Percentiles rank a stretch among this genome's conserved stretches.
These are phyloP conservation scores for Danielia oregonensis DNA, from an alignment of 805 yeast genomes.

Conservation along the genomic window DNA sequence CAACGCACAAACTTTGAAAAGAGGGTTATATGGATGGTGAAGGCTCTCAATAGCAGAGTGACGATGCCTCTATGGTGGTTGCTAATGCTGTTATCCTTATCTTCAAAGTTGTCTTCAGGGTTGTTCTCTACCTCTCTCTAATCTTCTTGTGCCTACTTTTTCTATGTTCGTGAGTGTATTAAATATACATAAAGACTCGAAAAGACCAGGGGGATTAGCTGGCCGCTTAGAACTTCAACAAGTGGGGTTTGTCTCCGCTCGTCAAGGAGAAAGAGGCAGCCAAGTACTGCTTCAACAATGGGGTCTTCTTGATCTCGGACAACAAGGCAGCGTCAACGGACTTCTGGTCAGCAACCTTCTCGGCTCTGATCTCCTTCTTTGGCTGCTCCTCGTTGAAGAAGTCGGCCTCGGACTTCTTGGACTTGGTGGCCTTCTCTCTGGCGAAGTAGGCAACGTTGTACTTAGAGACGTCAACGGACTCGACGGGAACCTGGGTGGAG, in stretches of 20 bases:
- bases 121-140: too few species aligned
- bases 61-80: too few species aligned
- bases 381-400: conserved; percentile 76
- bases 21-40: too few species aligned
- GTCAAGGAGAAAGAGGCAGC: conserved; percentile 93
- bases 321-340: conserved; percentile 87
- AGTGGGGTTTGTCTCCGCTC: conserved; percentile 98
- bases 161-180: conserved; percentile 16
- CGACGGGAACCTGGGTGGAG: conserved; percentile 83
- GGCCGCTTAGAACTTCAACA: conserved; percentile 81
- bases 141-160: too few species aligned
- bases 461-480: conserved; percentile 80
- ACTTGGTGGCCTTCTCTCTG: conserved; percentile 83
- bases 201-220: conserved; percentile 7
- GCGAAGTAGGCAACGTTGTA: conserved; percentile 95
- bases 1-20: too few species aligned
- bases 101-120: too few species aligned
- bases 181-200: conserved; percentile 16
- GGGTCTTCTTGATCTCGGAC: conserved; percentile 94
- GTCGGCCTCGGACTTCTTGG: conserved; percentile 85
- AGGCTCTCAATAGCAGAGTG: too few species aligned
- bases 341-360: conserved; percentile 97
- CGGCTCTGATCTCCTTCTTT: conserved; percentile 86
- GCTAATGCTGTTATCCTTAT: too few species aligned
- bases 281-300: conserved; percentile 94